These are phyloP conservation scores for Teratosphaeria zuluensis DNA, from an alignment of 2,329 filamentous ascomycete genomes.

Conservation along the genomic window DNA sequence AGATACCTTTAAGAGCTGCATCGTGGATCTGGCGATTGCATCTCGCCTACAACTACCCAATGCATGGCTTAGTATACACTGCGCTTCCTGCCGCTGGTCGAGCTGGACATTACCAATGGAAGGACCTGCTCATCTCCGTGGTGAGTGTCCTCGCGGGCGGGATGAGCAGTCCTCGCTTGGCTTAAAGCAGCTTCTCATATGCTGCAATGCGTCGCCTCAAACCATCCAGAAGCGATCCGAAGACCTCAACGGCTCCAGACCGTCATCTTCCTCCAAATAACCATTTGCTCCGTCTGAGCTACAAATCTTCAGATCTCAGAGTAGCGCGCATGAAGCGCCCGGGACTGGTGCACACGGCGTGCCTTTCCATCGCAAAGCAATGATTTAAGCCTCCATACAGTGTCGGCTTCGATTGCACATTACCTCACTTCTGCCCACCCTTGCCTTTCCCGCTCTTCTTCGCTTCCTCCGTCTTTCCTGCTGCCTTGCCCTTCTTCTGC, in stretches of 20 bases:
- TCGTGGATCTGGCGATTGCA: no score
- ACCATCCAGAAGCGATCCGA: not conserved
- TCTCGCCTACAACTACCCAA: no score
- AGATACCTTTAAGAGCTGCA: no score
- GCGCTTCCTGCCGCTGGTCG: no score
- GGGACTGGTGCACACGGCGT: not conserved
- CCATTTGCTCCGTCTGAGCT: no score
- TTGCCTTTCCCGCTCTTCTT: conserved; percentile 29
- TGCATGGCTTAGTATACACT: no score
- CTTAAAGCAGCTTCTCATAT: not conserved
- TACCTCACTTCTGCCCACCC: conserved; percentile 22
- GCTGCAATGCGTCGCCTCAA: not conserved
- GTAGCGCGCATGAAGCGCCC: no score
- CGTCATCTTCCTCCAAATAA: no score
- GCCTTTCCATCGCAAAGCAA: not conserved
- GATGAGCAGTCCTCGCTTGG: not conserved
- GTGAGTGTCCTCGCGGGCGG: not conserved
- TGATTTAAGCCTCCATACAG: not conserved
- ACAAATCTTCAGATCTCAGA: no score
- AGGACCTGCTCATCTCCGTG: not conserved
- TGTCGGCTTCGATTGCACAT: not conserved
- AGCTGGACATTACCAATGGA: no score
- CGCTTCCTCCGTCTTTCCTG: conserved; percentile 30
- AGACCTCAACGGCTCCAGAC: no score
- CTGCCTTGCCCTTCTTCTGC: conserved; percentile 32